Conservation (phyloP, 23 red algal species). For the Agarophyton chilense region DNA sequence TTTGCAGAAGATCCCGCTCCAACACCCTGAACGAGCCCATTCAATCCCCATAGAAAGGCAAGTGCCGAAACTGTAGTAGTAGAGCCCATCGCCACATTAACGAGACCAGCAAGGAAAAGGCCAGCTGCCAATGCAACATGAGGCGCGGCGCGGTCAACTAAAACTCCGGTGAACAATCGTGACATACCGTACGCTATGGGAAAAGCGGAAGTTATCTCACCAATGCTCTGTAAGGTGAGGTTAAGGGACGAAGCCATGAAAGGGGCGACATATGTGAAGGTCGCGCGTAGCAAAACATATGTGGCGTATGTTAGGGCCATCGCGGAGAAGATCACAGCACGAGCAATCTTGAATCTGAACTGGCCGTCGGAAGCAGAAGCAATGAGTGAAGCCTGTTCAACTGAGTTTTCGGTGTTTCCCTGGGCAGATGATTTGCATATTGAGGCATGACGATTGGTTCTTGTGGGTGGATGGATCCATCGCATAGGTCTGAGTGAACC, state of each 20-base stretch:
- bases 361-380: neutral
- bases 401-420: neutral
- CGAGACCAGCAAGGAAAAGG: constrained; percentile 67
- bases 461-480: neutral
- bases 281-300: constrained; percentile 72
- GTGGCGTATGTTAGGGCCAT: constrained; percentile 70
- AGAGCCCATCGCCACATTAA: constrained; percentile 69
- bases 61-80: constrained; percentile 46
- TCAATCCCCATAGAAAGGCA: constrained; percentile 66
- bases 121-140: constrained; percentile 50
- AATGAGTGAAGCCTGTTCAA: neutral
- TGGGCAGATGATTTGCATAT: constrained; percentile 1
- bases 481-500: neutral
- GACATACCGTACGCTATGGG: constrained; percentile 82
- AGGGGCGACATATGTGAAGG: constrained; percentile 90
- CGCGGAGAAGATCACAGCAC: constrained; percentile 18
- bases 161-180: constrained; percentile 69
- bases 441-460: neutral
- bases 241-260: constrained; percentile 26
- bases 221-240: constrained; percentile 59
- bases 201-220: constrained; percentile 75
- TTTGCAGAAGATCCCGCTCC: constrained; percentile 81
- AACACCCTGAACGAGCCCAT: constrained; percentile 85
- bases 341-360: constrained; percentile 5
- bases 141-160: constrained; percentile 65